These are phyloP conservation scores for Cucurbita ficifolia DNA, from an alignment of 306 rosid species.

Conservation along the genomic window DNA sequence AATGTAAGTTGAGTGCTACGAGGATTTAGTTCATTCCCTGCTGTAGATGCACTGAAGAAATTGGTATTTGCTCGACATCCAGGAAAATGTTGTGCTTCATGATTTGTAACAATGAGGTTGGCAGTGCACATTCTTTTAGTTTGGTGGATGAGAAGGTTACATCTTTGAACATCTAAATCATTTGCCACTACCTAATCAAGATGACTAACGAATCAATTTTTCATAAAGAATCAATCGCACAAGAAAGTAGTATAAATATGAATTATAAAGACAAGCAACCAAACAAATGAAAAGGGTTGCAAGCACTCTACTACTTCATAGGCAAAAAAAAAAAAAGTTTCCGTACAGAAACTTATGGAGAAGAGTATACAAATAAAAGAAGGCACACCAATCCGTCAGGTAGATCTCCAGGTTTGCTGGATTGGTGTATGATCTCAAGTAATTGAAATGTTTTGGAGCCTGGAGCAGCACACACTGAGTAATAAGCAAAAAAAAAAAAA, in stretches of 20 bases:
- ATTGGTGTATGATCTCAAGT: slow-evolving; percentile 77
- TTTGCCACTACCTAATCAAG: slow-evolving; percentile 75
- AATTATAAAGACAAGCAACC: background rate
- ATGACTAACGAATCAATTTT: slow-evolving; percentile 1
- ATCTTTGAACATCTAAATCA: slow-evolving; percentile 95
- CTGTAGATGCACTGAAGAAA: slow-evolving; percentile 14
- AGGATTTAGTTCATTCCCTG: slow-evolving; percentile 19
- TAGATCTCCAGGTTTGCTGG: slow-evolving; percentile 54
- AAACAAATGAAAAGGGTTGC: background rate
- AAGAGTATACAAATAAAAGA: slow-evolving; percentile 4
- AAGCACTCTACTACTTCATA: background rate
- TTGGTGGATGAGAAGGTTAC: slow-evolving; percentile 98
- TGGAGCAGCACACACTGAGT: slow-evolving; percentile 97
- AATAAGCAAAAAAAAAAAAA: slow-evolving; percentile 5
- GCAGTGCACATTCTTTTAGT: slow-evolving; percentile 98
- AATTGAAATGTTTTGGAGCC: slow-evolving; percentile 97
- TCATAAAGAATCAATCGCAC: slow-evolving; percentile 5
- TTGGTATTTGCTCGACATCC: slow-evolving; percentile 58
- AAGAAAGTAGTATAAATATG: background rate
- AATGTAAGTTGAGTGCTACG: slow-evolving; percentile 45
- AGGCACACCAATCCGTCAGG: slow-evolving; percentile 80
- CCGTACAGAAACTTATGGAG: background rate
- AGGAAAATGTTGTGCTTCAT: slow-evolving; percentile 98
- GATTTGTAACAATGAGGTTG: slow-evolving; percentile 86
- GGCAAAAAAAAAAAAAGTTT: background rate